Conservation (phyloP, 192 early-diverging fungal species). For the Jimgerdemannia lactiflua region DNA sequence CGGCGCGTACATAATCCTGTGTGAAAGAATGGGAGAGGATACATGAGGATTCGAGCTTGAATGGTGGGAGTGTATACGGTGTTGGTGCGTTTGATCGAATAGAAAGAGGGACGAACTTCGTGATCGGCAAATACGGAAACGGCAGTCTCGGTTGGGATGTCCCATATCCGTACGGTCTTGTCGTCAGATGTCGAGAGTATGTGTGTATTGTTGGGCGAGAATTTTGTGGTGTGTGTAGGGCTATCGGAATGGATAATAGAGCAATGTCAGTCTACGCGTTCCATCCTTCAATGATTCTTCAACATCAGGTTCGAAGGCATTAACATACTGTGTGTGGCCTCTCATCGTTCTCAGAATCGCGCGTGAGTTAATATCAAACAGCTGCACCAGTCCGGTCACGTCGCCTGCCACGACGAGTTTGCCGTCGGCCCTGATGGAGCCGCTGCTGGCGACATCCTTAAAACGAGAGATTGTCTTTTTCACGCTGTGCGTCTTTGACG, state of each 20-base stretch:
- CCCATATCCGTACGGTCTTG: conserved; percentile 90
- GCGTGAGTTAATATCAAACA: conserved; percentile 66
- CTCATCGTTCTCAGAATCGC: conserved; percentile 64
- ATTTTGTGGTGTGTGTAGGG: conserved; percentile 80
- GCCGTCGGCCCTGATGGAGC: conserved; percentile 78
- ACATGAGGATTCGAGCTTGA: background rate
- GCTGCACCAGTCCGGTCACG: conserved; percentile 82
- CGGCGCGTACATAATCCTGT: conserved; percentile 86
- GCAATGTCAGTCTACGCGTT: background rate
- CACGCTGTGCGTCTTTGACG: conserved; percentile 72
- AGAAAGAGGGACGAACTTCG: conserved; percentile 28
- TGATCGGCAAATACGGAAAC: conserved; percentile 76
- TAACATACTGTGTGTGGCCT: conserved; percentile 54
- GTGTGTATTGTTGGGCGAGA: conserved; percentile 75
- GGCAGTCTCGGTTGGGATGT: conserved; percentile 78
- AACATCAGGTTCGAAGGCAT: background rate
- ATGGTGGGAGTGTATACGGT: background rate
- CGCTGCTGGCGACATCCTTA: conserved; percentile 82
- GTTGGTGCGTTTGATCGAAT: background rate
- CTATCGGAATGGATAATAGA: conserved; percentile 24
- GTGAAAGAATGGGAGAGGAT: background rate
- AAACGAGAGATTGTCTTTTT: conserved; percentile 94
- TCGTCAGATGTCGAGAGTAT: conserved; percentile 92
- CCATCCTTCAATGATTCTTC: no score
- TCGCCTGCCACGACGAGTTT: conserved; percentile 94